Evolutionary conservation across 1,284 basidiomycete species (phyloP).

Genomic region (Porogramme epimiltina): DNA sequence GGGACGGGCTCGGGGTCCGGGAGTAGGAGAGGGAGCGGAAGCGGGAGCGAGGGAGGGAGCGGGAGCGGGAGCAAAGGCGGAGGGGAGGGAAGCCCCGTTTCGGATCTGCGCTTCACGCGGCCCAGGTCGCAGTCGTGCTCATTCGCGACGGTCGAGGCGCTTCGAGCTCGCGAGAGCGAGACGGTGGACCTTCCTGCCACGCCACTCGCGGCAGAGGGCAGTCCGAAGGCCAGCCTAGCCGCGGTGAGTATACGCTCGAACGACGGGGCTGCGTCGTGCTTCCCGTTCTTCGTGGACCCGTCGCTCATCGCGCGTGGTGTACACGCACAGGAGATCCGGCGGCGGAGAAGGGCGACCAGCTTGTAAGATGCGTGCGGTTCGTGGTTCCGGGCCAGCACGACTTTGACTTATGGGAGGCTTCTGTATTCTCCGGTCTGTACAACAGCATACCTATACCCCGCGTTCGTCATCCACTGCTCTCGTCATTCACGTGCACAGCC

Average conservation of each 20-base stretch:
- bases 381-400: background rate
- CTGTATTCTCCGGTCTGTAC: background rate
- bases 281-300: slow-evolving; percentile 11
- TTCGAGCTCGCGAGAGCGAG: background rate
- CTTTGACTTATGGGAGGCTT: background rate
- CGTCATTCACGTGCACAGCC: too few species aligned
- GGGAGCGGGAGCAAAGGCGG: background rate
- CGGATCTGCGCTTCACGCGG: background rate
- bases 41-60: background rate
- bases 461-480: background rate
- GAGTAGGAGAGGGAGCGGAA: background rate
- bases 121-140: background rate
- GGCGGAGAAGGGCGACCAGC: slow-evolving; percentile 6
- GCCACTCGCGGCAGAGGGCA: background rate
- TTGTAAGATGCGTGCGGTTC: background rate
- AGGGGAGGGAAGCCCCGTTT: too few species aligned
- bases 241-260: background rate
- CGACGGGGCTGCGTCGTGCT: background rate
- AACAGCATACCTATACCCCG: background rate
- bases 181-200: background rate
- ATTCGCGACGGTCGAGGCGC: background rate
- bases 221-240: background rate
- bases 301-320: slow-evolving; percentile 5
- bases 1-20: background rate
- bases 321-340: slow-evolving; percentile 10